Evolutionary conservation across 768 basidiomycete species (phyloP), one percentile per base, ranked within the genome.

Genomic region (Collybia nuda): DNA sequence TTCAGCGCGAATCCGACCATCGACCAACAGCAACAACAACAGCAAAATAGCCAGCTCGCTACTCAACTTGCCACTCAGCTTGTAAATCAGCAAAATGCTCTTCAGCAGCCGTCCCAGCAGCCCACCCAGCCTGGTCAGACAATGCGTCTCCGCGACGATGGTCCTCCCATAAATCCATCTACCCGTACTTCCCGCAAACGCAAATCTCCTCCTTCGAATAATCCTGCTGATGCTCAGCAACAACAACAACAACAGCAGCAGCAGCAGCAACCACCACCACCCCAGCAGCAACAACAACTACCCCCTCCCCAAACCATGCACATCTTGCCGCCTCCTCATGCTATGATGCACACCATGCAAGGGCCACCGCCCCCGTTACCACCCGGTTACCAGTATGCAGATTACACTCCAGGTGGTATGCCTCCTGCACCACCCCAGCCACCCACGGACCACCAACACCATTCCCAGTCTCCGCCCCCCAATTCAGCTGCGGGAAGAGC

Each of bases 61-160:
- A 46, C 35, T 35, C 26, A 60, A 47, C 51, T 65, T 51, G 64
- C 66, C 61, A 60, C 60, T 51, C 65, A 65, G 57, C 60, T 61
- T 54, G 66, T 65, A 41, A 66, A 70, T 60, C 49, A 62, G 15
- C 57, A 60, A 48, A 55, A 57, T 38, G 39, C 58, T 40, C 49
- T 53, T n/a, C 62, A 61, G 24, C 51, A 38, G 12, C 44, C 49
- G 29, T 41, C 50, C 12, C 61, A 63, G 24, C 32, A 32, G 12
- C 7, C 32, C 9, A 32, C 32, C 14, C 32, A 32, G 9, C 32
- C 53, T 7, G 39, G 55, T 11, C 65, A 65, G 24, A 65, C 74
- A 18, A 80, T 84, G 79, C 80, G 85, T 59, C 76, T 88, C 36
- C 78, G 81, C 60, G 85, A 86, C 39, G 84, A 86, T 44, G 77